phyloP scores from a whole-genome alignment of 306 rosid species.

The Canavalia gladiata region DNA sequence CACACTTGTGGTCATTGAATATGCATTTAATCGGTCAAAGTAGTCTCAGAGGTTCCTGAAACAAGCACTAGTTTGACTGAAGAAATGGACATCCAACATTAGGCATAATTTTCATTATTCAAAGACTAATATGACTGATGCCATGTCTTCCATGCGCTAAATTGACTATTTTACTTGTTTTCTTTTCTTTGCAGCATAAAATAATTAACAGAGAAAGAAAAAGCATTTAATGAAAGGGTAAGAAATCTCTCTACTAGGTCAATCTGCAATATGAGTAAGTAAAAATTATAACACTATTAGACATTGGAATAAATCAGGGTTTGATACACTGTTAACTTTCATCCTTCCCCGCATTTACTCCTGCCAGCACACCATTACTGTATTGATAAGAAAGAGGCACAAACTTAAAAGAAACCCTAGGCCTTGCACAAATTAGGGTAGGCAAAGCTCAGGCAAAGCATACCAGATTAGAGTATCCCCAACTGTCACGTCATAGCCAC shows the following conservation, averaged over 20 bases:
- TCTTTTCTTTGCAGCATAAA: not conserved
- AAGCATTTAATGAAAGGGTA: not conserved
- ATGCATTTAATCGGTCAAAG: not conserved
- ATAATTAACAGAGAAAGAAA: not conserved
- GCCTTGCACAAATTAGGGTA: slow-evolving; percentile 11
- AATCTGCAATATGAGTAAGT: slow-evolving; percentile 5
- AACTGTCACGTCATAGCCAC: too few relatives aligned
- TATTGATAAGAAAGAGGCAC: slow-evolving; percentile 13
- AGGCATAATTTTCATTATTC: not conserved
- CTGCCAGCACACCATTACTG: slow-evolving; percentile 4
- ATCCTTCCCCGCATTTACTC: not conserved
- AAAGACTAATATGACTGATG: not conserved
- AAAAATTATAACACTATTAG: slow-evolving; percentile 28
- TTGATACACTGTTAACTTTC: not conserved
- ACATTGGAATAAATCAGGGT: not conserved
- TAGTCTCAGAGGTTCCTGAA: not conserved
- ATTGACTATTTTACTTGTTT: not conserved
- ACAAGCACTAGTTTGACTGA: not conserved
- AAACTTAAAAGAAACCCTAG: slow-evolving; percentile 16
- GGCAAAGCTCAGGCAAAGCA: not conserved
- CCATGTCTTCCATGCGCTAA: not conserved
- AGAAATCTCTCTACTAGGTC: not conserved
- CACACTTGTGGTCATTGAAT: not conserved
- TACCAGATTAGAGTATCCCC: too few relatives aligned
- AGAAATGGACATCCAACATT: not conserved